Conservation (phyloP, 371 early-diverging fungal species). For the Mucor indicus region DNA sequence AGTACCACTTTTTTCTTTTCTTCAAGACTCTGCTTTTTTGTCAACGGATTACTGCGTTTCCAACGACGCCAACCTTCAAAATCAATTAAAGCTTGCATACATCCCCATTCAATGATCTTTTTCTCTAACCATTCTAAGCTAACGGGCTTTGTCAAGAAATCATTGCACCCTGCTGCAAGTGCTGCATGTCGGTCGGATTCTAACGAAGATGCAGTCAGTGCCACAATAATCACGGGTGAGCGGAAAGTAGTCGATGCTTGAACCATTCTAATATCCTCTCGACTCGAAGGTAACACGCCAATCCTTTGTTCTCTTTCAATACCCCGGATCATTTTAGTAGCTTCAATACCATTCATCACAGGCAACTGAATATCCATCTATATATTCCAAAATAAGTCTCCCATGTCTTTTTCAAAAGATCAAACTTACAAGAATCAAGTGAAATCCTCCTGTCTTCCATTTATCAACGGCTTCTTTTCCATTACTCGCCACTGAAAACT, state of each 20-base stretch:
- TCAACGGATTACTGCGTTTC: constrained; percentile 25
- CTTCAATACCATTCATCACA: constrained; percentile 75
- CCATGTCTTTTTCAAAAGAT: no score
- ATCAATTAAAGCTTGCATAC: constrained; percentile 85
- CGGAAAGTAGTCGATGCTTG: constrained; percentile 34
- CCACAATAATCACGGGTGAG: constrained; percentile 80
- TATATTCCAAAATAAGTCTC: no score
- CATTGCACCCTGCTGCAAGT: constrained; percentile 81
- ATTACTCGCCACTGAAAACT: constrained; percentile 60
- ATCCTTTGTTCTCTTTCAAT: constrained; percentile 58
- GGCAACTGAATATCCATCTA: constrained; percentile 79
- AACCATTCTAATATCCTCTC: constrained; percentile 1
- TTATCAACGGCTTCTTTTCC: constrained; percentile 71
- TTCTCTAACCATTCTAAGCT: constrained; percentile 74
- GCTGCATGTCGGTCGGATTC: constrained; percentile 73
- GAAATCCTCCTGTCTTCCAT: constrained; percentile 61
- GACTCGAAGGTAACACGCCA: constrained; percentile 40
- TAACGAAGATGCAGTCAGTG: constrained; percentile 73
- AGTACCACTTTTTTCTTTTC: neutral
- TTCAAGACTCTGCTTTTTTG: neutral
- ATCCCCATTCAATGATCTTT: constrained; percentile 86
- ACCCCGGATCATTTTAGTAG: constrained; percentile 63
- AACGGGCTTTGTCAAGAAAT: constrained; percentile 81
- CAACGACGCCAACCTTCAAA: constrained; percentile 72
- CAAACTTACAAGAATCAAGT: constrained; percentile 61